Evolutionary conservation across 768 basidiomycete genomes (phyloP).

Genomic region (Erythrobasidium yunnanense): DNA sequence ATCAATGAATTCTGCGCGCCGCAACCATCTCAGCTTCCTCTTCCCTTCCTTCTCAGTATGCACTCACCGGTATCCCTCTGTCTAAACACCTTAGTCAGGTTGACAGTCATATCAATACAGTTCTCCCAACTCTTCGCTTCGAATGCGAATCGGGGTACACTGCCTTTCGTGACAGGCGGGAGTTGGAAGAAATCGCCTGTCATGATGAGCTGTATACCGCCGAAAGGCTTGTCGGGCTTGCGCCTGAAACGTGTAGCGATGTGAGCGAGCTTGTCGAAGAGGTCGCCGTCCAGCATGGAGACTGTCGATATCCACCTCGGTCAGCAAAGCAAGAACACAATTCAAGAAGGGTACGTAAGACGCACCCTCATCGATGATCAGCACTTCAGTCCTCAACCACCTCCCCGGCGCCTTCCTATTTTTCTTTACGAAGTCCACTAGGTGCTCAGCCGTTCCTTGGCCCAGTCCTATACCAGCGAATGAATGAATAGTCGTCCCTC

Average conservation of each 20-base stretch:
- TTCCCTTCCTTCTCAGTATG: slow-evolving; percentile 38
- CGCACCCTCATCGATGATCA: slow-evolving; percentile 79
- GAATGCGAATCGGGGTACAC: slow-evolving; percentile 74
- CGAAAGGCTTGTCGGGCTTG: slow-evolving; percentile 43
- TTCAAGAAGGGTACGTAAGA: slow-evolving; percentile 3
- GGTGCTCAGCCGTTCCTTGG: slow-evolving; percentile 52
- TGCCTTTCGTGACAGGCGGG: slow-evolving; percentile 43
- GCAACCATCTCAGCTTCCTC: too few relatives aligned
- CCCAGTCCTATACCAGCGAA: slow-evolving; percentile 92
- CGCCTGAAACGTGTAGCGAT: slow-evolving; percentile 39
- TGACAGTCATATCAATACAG: slow-evolving; percentile 68
- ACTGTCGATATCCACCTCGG: slow-evolving; percentile 46
- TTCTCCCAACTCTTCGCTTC: slow-evolving; percentile 70
- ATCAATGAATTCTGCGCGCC: slow-evolving; percentile 60
- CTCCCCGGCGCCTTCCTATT: slow-evolving; percentile 71
- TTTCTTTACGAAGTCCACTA: slow-evolving; percentile 55
- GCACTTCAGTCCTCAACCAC: slow-evolving; percentile 73
- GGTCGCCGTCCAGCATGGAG: slow-evolving; percentile 41
- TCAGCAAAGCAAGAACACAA: neutral
- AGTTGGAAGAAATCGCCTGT: slow-evolving; percentile 46
- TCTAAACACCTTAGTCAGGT: slow-evolving; percentile 87
- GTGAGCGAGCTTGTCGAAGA: slow-evolving; percentile 42
- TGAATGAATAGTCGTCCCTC: slow-evolving; percentile 88
- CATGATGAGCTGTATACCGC: slow-evolving; percentile 47
- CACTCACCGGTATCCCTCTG: slow-evolving; percentile 75